Percentiles rank a stretch among this genome's conserved stretches.
Evolutionary conservation across 208 protist species (phyloP).

Genomic region (Wallacemonas rigidus): DNA sequence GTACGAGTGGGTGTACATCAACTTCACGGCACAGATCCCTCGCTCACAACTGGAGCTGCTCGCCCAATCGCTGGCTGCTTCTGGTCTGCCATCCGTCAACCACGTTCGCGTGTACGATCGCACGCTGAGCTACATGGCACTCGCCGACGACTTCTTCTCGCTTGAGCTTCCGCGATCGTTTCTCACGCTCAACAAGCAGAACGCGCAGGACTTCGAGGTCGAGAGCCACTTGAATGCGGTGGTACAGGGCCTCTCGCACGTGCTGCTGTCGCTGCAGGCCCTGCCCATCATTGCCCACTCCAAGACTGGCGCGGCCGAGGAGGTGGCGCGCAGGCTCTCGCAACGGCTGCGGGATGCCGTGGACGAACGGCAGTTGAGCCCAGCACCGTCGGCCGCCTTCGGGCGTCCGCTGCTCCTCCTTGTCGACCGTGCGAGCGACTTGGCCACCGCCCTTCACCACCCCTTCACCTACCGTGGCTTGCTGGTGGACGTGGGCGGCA

Average conservation of each 20-base stretch:
- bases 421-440: slow-evolving; percentile 77
- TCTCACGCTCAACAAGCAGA: slow-evolving; percentile 66
- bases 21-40: slow-evolving; percentile 84
- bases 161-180: slow-evolving; percentile 82
- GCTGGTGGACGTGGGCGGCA: slow-evolving; percentile 72
- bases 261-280: slow-evolving; percentile 79
- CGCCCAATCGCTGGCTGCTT: slow-evolving; percentile 54
- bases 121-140: slow-evolving; percentile 83
- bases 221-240: slow-evolving; percentile 72
- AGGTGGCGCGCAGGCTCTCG: slow-evolving; percentile 74
- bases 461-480: slow-evolving; percentile 90
- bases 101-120: slow-evolving; percentile 88
- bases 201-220: slow-evolving; percentile 64
- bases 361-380: slow-evolving; percentile 67
- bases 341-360: slow-evolving; percentile 69
- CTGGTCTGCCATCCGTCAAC: slow-evolving; percentile 58
- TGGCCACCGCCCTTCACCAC: slow-evolving; percentile 85
- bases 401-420: slow-evolving; percentile 84
- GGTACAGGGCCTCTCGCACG: slow-evolving; percentile 79
- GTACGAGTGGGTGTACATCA: slow-evolving; percentile 90
- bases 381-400: slow-evolving; percentile 54
- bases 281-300: slow-evolving; percentile 86
- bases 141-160: slow-evolving; percentile 85
- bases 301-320: slow-evolving; percentile 73
- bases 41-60: slow-evolving; percentile 70